Evolutionary conservation across 1,139 yeast genomes (phyloP), one percentile per base, ranked within the genome.

Genomic region (Pichia sp.): DNA sequence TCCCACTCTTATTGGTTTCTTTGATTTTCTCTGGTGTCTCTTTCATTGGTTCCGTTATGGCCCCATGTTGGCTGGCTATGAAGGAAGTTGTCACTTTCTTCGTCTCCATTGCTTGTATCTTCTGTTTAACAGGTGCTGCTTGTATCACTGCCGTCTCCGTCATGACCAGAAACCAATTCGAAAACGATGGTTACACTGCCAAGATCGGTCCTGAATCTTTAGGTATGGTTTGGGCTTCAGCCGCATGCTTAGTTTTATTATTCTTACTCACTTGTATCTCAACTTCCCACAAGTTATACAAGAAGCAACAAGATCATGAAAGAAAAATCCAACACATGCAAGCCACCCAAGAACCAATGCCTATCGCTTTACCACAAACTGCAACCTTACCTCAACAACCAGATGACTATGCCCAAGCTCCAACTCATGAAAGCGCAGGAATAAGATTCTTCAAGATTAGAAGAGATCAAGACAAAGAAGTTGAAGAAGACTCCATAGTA

Each of bases 391-490:
- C 34, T 15, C 19, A 18, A 18, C 24, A 34, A 20, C 38, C 33
- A 14, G 53, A 47, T 8, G 56, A 52, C 4, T 35, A 40, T 21
- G 34, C 32, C 10, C 53, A 50, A 31, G 32, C 48, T 28, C 56
- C 54, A 11, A 44, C 46, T 11, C 51, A 54, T 31, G 59, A 58
- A 38, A 53, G 58, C 28, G 47, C 85, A 42, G 93, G 91, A 47
- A 84, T 85, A 59, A 81, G 87, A 67, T 85, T 85, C 69, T 85
- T 85, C 73, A 83, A 82, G 62, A 82, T 85, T 53, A 83, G 83
- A 70, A 83, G 89, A 72, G 80, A 47, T 22, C 55, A 53, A 38
- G 58, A 60, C 41, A 55, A 52, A 34, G 56, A 52, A 34, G 56
- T 44, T 22, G 65, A 61, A 44, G 61, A 58, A 41, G 63, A 59